Conservation (phyloP, 148 eudicot species). For the Tetragonia tetragonoides region DNA sequence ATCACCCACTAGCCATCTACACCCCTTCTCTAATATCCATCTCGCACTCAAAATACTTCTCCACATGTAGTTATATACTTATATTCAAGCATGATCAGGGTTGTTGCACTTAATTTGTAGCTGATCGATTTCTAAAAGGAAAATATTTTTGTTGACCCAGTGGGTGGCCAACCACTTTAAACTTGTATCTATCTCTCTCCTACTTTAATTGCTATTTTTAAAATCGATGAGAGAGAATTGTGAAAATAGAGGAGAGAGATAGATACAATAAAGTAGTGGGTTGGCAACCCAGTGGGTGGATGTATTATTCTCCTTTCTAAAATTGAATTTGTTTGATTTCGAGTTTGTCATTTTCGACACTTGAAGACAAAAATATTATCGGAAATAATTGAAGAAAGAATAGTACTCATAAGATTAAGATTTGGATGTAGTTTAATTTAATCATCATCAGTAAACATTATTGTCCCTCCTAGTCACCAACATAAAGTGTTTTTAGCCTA, state of each 20-base stretch:
- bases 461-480: slow-evolving; percentile 17
- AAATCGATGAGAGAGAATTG: no score
- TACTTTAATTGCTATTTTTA: no score
- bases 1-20: not conserved
- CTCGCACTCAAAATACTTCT: not conserved
- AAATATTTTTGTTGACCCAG: no score
- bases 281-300: no score
- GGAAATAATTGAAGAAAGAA: not conserved
- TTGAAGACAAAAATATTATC: not conserved
- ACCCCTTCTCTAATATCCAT: not conserved
- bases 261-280: no score
- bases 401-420: not conserved
- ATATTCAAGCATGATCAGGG: no score
- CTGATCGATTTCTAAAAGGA: no score
- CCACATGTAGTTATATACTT: not conserved
- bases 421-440: not conserved
- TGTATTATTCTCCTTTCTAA: not conserved
- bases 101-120: no score
- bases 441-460: no score
- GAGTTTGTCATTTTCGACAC: not conserved
- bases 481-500: slow-evolving; percentile 18
- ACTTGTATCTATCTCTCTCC: no score
- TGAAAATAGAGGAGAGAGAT: no score
- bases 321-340: not conserved
- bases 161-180: no score